phyloP scores from a whole-genome alignment of 2,329 filamentous ascomycete genomes.

The Fusarium sp. region DNA sequence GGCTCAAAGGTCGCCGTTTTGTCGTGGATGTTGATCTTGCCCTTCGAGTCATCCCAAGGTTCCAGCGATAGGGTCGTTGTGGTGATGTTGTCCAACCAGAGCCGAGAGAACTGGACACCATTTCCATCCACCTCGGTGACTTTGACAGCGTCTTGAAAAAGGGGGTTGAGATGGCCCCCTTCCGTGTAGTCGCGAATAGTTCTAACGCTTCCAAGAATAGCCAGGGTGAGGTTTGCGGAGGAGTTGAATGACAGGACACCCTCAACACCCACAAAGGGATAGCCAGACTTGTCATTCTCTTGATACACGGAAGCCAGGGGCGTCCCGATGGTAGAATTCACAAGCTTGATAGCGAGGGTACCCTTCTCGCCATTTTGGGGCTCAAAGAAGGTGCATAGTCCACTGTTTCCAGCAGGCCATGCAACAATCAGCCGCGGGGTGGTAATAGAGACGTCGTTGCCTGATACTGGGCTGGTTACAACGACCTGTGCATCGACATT shows the following conservation, averaged over 20 bases:
- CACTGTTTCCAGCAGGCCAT: constrained; percentile 75
- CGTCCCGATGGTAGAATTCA: constrained; percentile 59
- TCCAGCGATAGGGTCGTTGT: constrained; percentile 63
- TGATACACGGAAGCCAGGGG: constrained; percentile 59
- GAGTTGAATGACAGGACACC: constrained; percentile 66
- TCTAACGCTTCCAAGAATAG: constrained; percentile 70
- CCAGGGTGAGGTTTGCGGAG: constrained; percentile 63
- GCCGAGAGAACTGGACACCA: constrained; percentile 59
- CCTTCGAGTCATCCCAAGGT: constrained; percentile 44
- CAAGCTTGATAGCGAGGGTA: constrained; percentile 61
- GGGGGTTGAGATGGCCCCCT: constrained; percentile 61
- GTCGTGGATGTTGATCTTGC: constrained; percentile 47
- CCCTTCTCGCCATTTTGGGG: constrained; percentile 65
- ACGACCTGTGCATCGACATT: constrained; percentile 68
- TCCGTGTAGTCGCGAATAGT: constrained; percentile 72
- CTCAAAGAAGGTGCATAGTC: constrained; percentile 66
- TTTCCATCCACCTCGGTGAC: constrained; percentile 52
- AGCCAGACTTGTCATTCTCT: constrained; percentile 34
- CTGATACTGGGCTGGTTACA: constrained; percentile 65
- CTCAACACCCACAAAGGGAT: constrained; percentile 63
- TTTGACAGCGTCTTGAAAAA: constrained; percentile 65
- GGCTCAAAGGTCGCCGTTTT: constrained; percentile 58
- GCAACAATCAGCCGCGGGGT: constrained; percentile 68
- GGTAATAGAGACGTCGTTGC: constrained; percentile 65
- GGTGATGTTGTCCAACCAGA: constrained; percentile 72